phyloP scores from a whole-genome alignment of 768 basidiomycete genomes.

The Tubosaeta brunneosetosa region DNA sequence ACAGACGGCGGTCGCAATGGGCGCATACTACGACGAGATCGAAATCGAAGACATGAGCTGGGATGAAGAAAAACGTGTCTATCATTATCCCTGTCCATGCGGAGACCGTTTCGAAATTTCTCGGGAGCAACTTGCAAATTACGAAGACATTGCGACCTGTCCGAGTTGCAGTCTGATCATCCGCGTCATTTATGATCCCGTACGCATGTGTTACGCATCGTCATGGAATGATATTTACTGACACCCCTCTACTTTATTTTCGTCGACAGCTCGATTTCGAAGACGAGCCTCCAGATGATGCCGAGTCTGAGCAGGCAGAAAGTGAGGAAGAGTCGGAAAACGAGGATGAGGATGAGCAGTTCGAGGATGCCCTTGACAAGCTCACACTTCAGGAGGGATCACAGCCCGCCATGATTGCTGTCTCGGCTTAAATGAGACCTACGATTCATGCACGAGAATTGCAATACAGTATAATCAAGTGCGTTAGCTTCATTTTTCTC shows the following conservation, averaged over 20 bases:
- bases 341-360: slow-evolving; percentile 37
- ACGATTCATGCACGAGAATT: background rate
- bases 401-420: slow-evolving; percentile 8
- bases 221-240: slow-evolving; percentile 5
- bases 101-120: slow-evolving; percentile 98
- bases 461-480: slow-evolving; percentile 1
- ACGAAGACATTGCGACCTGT: slow-evolving; percentile 92
- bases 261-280: slow-evolving; percentile 70
- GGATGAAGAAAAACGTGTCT: slow-evolving; percentile 78
- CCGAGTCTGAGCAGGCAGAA: slow-evolving; percentile 26
- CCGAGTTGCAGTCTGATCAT: slow-evolving; percentile 95
- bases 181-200: slow-evolving; percentile 91
- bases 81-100: slow-evolving; percentile 96
- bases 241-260: background rate
- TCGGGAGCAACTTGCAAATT: slow-evolving; percentile 75
- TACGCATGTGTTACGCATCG: slow-evolving; percentile 38
- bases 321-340: slow-evolving; percentile 32
- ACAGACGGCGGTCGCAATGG: slow-evolving; percentile 43
- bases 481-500: background rate
- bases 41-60: slow-evolving; percentile 97
- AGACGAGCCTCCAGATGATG: slow-evolving; percentile 61
- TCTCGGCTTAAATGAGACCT: slow-evolving; percentile 13
- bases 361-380: slow-evolving; percentile 66
- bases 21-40: slow-evolving; percentile 91
- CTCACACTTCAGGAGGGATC: slow-evolving; percentile 33